These are phyloP conservation scores for Hyphopichia buzzinii DNA, from an alignment of 1,139 yeast genomes.

Conservation along the genomic window DNA sequence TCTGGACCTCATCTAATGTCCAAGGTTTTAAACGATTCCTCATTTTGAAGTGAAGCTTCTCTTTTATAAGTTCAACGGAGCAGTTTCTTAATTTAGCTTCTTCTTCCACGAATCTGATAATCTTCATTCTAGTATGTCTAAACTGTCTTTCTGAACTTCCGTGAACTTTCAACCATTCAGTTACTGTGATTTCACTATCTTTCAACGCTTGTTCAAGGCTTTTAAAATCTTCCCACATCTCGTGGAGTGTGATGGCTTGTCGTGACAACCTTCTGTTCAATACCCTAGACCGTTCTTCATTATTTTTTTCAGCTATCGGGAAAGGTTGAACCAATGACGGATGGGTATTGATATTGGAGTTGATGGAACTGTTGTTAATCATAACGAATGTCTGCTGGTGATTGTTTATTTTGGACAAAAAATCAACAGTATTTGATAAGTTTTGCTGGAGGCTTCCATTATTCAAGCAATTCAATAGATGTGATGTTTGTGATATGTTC, in stretches of 20 bases:
- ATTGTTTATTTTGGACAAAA: slow-evolving; percentile 14
- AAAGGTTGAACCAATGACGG: slow-evolving; percentile 1
- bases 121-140: slow-evolving; percentile 33
- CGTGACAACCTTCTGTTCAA: slow-evolving; percentile 28
- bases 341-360: slow-evolving; percentile 5
- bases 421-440: slow-evolving; percentile 15
- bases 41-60: slow-evolving; percentile 32
- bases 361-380: slow-evolving; percentile 8
- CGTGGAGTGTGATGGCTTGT: slow-evolving; percentile 32
- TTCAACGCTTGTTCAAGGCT: slow-evolving; percentile 27
- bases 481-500: slow-evolving; percentile 17
- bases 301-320: slow-evolving; percentile 5
- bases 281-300: slow-evolving; percentile 19
- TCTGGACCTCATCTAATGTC: slow-evolving; percentile 40
- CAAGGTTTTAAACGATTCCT: slow-evolving; percentile 33
- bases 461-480: slow-evolving; percentile 12
- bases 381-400: slow-evolving; percentile 10
- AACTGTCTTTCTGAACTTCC: slow-evolving; percentile 36
- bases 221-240: slow-evolving; percentile 42
- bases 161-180: slow-evolving; percentile 38
- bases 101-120: slow-evolving; percentile 33
- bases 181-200: slow-evolving; percentile 26
- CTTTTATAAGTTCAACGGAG: slow-evolving; percentile 27
- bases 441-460: slow-evolving; percentile 16
- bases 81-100: slow-evolving; percentile 25